Conservation (phyloP, 75 land plant species). For the Chamaecyparis obtusa region DNA sequence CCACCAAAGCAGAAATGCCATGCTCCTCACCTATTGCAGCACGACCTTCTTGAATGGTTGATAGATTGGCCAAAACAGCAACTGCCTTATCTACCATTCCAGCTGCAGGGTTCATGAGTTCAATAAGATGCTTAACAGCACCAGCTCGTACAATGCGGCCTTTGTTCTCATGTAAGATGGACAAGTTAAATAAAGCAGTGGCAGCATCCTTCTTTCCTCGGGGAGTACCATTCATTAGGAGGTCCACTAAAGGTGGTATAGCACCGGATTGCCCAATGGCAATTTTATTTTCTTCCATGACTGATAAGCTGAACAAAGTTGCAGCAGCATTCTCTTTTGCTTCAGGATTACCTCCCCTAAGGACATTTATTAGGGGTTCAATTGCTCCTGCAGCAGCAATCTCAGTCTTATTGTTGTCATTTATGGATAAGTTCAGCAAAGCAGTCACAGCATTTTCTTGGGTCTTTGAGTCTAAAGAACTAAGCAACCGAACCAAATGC, state of each 20-base stretch:
- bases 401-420: slow-evolving; percentile 81
- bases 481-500: slow-evolving; percentile 58
- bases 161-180: slow-evolving; percentile 86
- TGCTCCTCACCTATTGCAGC: slow-evolving; percentile 67
- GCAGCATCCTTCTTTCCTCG: slow-evolving; percentile 98
- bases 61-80: slow-evolving; percentile 86
- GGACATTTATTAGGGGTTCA: slow-evolving; percentile 85
- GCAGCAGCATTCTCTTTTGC: slow-evolving; percentile 95
- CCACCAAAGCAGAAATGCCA: slow-evolving; percentile 87
- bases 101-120: slow-evolving; percentile 88
- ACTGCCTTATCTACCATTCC: slow-evolving; percentile 99
- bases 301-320: slow-evolving; percentile 88
- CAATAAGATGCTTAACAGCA: slow-evolving; percentile 77
- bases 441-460: slow-evolving; percentile 96
- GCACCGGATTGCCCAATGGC: slow-evolving; percentile 90
- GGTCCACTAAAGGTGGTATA: slow-evolving; percentile 77
- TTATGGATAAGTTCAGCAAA: slow-evolving; percentile 84
- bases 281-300: slow-evolving; percentile 83
- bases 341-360: slow-evolving; percentile 70
- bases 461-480: slow-evolving; percentile 49
- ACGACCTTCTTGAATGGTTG: slow-evolving; percentile 76
- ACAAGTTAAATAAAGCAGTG: slow-evolving; percentile 89
- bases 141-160: slow-evolving; percentile 81
- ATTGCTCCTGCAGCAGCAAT: slow-evolving; percentile 89
- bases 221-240: slow-evolving; percentile 83